phyloP scores from a whole-genome alignment of 495 filamentous ascomycete genomes.

The Annulohypoxylon moriforme region DNA sequence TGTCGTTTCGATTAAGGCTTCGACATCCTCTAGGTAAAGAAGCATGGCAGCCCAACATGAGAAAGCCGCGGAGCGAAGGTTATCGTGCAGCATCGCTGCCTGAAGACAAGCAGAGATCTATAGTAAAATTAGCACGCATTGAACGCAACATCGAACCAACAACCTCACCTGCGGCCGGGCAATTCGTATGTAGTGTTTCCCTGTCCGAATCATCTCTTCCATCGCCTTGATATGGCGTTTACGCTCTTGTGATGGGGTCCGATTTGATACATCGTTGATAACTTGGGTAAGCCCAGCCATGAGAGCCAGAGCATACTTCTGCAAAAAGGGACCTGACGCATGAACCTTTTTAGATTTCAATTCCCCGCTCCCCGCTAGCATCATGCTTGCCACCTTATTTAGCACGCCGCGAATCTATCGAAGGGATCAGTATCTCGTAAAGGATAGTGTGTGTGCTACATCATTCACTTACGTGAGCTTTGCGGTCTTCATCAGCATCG shows the following conservation, averaged over 20 bases:
- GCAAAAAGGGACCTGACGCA: slow-evolving; percentile 81
- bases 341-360: slow-evolving; percentile 64
- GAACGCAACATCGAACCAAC: too few relatives aligned
- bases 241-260: slow-evolving; percentile 71
- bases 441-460: slow-evolving; percentile 5
- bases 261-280: slow-evolving; percentile 76
- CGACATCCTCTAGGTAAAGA: slow-evolving; percentile 78
- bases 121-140: slow-evolving; percentile 16
- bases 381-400: slow-evolving; percentile 72
- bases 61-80: slow-evolving; percentile 81
- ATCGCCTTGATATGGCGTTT: slow-evolving; percentile 82
- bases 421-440: slow-evolving; percentile 30
- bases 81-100: slow-evolving; percentile 77
- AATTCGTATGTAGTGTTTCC: slow-evolving; percentile 73
- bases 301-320: slow-evolving; percentile 87
- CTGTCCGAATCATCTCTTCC: slow-evolving; percentile 85
- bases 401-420: slow-evolving; percentile 71
- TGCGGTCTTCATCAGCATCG: slow-evolving; percentile 72
- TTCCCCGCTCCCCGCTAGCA: slow-evolving; percentile 62
- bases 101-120: slow-evolving; percentile 90
- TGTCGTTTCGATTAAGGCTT: slow-evolving; percentile 81
- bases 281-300: slow-evolving; percentile 83
- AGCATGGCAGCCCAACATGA: slow-evolving; percentile 86
- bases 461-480: slow-evolving; percentile 55
- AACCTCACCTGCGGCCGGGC: slow-evolving; percentile 83